A percentile compares a stretch with the other conserved stretches of the same genome.
phyloP scores from a whole-genome alignment of 345 rosid genomes.

The Triadica sebifera region DNA sequence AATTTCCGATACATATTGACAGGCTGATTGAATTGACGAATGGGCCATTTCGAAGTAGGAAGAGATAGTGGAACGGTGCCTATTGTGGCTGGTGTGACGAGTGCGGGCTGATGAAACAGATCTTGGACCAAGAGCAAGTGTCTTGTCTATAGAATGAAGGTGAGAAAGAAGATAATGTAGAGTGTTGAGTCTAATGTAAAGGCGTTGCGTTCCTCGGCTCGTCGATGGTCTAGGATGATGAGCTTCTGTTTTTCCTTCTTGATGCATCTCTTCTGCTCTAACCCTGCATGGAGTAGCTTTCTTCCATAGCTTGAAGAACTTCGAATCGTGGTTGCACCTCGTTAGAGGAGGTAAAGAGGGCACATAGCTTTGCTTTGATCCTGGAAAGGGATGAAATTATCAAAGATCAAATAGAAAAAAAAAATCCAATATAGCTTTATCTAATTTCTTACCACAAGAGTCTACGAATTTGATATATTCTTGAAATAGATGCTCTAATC shows the following conservation, averaged over 20 bases:
- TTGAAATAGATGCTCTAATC: conserved; percentile 59
- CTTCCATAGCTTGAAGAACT: conserved; percentile 66
- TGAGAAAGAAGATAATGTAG: conserved; percentile 68
- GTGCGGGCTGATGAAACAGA: conserved; percentile 21
- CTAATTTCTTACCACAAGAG: conserved; percentile 59
- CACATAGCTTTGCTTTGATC: conserved; percentile 75
- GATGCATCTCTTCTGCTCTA: conserved; percentile 30
- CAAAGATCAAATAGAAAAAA: too few species aligned
- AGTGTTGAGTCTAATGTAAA: conserved; percentile 82
- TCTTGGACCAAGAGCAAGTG: conserved; percentile 65
- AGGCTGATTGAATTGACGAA: conserved; percentile 61
- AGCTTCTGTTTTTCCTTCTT: conserved; percentile 27
- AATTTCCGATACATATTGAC: conserved; percentile 81
- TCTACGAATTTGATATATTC: conserved; percentile 73
- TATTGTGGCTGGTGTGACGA: conserved; percentile 17
- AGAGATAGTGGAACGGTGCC: conserved; percentile 31
- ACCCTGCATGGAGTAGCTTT: conserved; percentile 64
- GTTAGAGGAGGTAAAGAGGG: conserved; percentile 86
- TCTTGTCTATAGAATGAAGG: conserved; percentile 77
- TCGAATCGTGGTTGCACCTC: conserved; percentile 73
- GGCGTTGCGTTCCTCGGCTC: conserved; percentile 90
- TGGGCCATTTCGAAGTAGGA: conserved; percentile 60
- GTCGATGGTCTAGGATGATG: conserved; percentile 82
- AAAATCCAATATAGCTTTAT: too few species aligned
- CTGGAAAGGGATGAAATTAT: conserved; percentile 25